These are phyloP conservation scores for Austroboletus novae-zelandiae DNA, from an alignment of 1,284 basidiomycete species.

Conservation along the genomic window DNA sequence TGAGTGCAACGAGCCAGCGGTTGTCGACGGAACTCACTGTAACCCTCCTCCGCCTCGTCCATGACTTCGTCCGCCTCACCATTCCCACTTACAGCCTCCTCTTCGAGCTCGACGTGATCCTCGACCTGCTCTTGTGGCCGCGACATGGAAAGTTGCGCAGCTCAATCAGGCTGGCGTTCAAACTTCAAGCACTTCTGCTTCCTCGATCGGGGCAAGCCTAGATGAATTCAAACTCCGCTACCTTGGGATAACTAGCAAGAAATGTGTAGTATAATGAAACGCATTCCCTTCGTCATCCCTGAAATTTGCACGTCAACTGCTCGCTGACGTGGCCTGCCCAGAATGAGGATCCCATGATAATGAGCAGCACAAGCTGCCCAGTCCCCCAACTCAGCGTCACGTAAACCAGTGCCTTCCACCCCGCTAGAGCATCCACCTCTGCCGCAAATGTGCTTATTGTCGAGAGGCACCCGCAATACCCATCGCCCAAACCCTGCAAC, in stretches of 20 bases:
- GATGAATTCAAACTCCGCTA: slow-evolving; percentile 31
- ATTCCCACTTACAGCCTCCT: slow-evolving; percentile 48
- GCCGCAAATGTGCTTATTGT: slow-evolving; percentile 93
- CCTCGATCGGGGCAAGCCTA: slow-evolving; percentile 29
- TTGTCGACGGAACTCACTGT: slow-evolving; percentile 50
- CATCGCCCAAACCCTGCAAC: slow-evolving; percentile 81
- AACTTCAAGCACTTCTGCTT: slow-evolving; percentile 6
- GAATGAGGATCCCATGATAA: slow-evolving; percentile 74
- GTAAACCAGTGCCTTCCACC: slow-evolving; percentile 65
- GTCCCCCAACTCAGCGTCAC: slow-evolving; percentile 64
- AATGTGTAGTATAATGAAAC: neutral
- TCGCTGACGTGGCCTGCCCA: slow-evolving; percentile 51
- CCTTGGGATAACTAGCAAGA: too few relatives aligned
- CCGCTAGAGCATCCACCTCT: slow-evolving; percentile 66
- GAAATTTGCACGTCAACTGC: slow-evolving; percentile 39
- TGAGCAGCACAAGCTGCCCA: slow-evolving; percentile 71
- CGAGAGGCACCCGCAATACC: slow-evolving; percentile 93
- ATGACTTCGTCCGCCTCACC: slow-evolving; percentile 65
- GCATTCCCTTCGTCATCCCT: slow-evolving; percentile 5
- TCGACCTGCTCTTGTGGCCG: slow-evolving; percentile 45
- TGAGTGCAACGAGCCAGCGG: slow-evolving; percentile 13
- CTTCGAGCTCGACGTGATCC: slow-evolving; percentile 47
- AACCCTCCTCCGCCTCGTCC: slow-evolving; percentile 70
- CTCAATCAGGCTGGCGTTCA: slow-evolving; percentile 19
- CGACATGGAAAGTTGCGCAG: slow-evolving; percentile 43